Percentiles rank a stretch among this genome's conserved stretches.
Conservation (phyloP, 2,329 filamentous ascomycete genomes). For the Cercospora janseana region DNA sequence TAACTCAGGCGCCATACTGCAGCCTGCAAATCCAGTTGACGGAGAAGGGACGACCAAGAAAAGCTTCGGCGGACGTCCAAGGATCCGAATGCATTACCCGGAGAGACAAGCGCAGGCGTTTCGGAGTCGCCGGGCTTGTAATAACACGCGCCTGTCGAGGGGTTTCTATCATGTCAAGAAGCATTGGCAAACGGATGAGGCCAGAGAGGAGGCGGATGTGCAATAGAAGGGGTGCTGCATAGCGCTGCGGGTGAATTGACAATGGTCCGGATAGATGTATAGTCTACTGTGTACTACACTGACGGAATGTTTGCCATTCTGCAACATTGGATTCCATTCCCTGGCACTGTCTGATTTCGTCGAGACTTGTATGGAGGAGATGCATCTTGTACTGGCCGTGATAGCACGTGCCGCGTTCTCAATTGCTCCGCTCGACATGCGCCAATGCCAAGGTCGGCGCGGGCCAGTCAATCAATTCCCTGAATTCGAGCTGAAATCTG, state of each 20-base stretch:
- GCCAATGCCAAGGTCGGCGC: no score
- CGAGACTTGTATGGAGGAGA: no score
- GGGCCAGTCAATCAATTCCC: no score
- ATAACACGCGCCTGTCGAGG: neutral
- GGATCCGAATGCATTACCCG: neutral
- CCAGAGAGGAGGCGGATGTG: neutral
- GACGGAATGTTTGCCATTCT: neutral
- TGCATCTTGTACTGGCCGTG: no score
- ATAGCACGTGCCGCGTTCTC: no score
- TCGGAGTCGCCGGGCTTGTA: constrained; percentile 5
- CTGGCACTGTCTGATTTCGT: no score
- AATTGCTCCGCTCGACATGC: no score
- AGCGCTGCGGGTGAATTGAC: constrained; percentile 1
- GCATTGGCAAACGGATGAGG: neutral
- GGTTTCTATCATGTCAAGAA: neutral
- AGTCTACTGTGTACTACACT: constrained; percentile 6
- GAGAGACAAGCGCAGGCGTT: constrained; percentile 7
- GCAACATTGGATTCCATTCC: neutral
- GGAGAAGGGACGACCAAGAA: neutral
- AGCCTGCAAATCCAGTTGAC: neutral
- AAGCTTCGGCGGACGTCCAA: no score
- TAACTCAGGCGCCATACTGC: no score
- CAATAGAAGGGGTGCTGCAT: constrained; percentile 3
- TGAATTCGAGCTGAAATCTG: no score
- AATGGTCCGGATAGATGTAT: constrained; percentile 3